Conservation (phyloP, 2,329 filamentous ascomycete species). For the Cordyceps cateniannulata region DNA sequence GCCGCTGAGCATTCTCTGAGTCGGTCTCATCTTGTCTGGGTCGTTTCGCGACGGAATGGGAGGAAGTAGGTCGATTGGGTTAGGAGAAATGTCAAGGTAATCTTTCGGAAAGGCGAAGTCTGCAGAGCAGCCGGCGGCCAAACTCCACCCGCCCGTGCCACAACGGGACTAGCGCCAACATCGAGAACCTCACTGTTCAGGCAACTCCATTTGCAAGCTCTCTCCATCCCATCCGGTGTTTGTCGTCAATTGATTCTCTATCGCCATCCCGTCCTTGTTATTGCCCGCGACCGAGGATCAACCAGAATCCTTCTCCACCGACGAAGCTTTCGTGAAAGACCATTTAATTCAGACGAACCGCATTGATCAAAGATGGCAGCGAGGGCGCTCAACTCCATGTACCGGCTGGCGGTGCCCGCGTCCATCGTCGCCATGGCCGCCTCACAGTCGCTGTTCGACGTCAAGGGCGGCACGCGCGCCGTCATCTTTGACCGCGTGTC, state of each 20-base stretch:
- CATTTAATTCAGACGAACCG: background rate
- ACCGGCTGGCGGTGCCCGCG: constrained; percentile 65
- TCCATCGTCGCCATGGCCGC: constrained; percentile 61
- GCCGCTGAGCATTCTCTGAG: constrained; percentile 30
- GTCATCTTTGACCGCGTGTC: constrained; percentile 95
- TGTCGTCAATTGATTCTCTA: background rate
- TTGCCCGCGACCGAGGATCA: background rate
- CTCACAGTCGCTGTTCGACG: constrained; percentile 88
- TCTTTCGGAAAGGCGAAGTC: constrained; percentile 19
- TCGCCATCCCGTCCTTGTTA: constrained; percentile 1
- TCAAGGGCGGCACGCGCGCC: constrained; percentile 86
- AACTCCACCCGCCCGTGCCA: constrained; percentile 7
- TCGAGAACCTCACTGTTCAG: constrained; percentile 10
- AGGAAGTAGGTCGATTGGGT: constrained; percentile 2
- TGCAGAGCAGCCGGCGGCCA: constrained; percentile 12
- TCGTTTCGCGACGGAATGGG: constrained; percentile 8
- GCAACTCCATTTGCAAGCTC: constrained; percentile 9
- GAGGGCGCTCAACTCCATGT: constrained; percentile 54
- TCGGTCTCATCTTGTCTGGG: constrained; percentile 34
- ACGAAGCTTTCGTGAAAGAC: background rate
- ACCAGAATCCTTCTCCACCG: background rate
- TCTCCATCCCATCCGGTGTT: constrained; percentile 3
- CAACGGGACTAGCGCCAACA: constrained; percentile 9
- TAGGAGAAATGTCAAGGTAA: constrained; percentile 8
- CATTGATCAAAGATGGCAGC: constrained; percentile 40